Evolutionary conservation across 805 yeast species (phyloP).

Genomic region (Middelhovenomyces tepae): DNA sequence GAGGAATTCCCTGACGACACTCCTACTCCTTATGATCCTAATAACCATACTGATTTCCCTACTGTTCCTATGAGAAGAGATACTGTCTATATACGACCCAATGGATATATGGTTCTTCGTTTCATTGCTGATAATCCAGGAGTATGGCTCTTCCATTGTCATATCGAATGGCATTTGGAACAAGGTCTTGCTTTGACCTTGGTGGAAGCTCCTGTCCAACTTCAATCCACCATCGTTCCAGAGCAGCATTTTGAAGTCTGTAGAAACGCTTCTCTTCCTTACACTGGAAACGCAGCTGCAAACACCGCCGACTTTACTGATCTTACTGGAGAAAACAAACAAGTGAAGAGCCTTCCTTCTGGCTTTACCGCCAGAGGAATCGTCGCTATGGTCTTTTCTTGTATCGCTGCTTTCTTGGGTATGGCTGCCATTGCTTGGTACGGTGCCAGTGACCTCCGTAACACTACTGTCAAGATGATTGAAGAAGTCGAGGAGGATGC

Average conservation of each 20-base stretch:
- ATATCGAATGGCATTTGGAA: slow-evolving; percentile 94
- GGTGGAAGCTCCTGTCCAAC: slow-evolving; percentile 72
- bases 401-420: slow-evolving; percentile 80
- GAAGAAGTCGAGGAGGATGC: slow-evolving; percentile 23
- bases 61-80: slow-evolving; percentile 81
- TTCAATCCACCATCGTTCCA: slow-evolving; percentile 50
- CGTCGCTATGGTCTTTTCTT: slow-evolving; percentile 87
- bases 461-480: slow-evolving; percentile 41
- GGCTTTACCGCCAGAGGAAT: slow-evolving; percentile 95
- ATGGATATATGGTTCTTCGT: slow-evolving; percentile 77
- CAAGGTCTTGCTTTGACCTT: slow-evolving; percentile 83
- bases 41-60: slow-evolving; percentile 47
- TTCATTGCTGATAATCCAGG: slow-evolving; percentile 95
- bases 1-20: slow-evolving; percentile 45
- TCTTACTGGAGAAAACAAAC: slow-evolving; percentile 67
- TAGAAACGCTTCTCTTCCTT: slow-evolving; percentile 41
- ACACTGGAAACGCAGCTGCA: slow-evolving; percentile 84
- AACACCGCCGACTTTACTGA: slow-evolving; percentile 55
- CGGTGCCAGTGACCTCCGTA: slow-evolving; percentile 76
- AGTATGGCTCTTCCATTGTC: slow-evolving; percentile 98
- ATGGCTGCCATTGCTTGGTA: slow-evolving; percentile 65
- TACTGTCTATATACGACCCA: slow-evolving; percentile 66
- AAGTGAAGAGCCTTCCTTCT: slow-evolving; percentile 55
- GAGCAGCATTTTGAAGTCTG: slow-evolving; percentile 56
- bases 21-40: slow-evolving; percentile 50